Conservation (phyloP, 495 filamentous ascomycete species). For the Penicillium argentinense region DNA sequence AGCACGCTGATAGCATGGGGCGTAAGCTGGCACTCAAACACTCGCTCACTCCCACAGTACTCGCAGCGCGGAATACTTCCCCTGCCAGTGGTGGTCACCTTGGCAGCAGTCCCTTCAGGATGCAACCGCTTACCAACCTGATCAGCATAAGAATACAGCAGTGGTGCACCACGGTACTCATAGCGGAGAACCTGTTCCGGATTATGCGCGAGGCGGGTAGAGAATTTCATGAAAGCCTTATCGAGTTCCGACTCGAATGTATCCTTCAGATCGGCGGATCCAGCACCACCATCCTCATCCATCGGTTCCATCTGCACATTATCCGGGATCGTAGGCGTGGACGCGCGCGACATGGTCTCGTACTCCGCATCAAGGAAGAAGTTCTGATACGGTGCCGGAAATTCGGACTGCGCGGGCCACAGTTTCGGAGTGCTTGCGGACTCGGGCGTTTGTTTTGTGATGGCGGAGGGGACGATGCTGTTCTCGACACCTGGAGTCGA, state of each 20-base stretch:
- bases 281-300: slow-evolving; percentile 44
- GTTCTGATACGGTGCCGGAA: slow-evolving; percentile 69
- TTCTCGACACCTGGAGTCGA: slow-evolving; percentile 34
- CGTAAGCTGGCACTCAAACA: slow-evolving; percentile 91
- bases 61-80: slow-evolving; percentile 67
- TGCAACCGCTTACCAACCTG: slow-evolving; percentile 65
- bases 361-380: slow-evolving; percentile 91
- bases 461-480: slow-evolving; percentile 29
- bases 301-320: slow-evolving; percentile 58
- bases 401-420: slow-evolving; percentile 68
- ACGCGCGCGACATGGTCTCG: slow-evolving; percentile 67
- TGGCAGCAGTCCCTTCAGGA: slow-evolving; percentile 23
- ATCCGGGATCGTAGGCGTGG: slow-evolving; percentile 41
- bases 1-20: slow-evolving; percentile 88
- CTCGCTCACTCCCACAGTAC: slow-evolving; percentile 69
- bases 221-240: slow-evolving; percentile 85
- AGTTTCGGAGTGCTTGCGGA: slow-evolving; percentile 45
- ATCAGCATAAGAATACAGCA: slow-evolving; percentile 80
- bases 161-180: slow-evolving; percentile 75
- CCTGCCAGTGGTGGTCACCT: slow-evolving; percentile 30
- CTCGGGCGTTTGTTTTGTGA: slow-evolving; percentile 35
- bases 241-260: slow-evolving; percentile 82
- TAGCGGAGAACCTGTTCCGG: slow-evolving; percentile 93
- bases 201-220: slow-evolving; percentile 84
- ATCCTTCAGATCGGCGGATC: slow-evolving; percentile 71